These are phyloP conservation scores for Paecilomyces dactylethromorphus DNA, from an alignment of 2,329 filamentous ascomycete species.

Conservation along the genomic window DNA sequence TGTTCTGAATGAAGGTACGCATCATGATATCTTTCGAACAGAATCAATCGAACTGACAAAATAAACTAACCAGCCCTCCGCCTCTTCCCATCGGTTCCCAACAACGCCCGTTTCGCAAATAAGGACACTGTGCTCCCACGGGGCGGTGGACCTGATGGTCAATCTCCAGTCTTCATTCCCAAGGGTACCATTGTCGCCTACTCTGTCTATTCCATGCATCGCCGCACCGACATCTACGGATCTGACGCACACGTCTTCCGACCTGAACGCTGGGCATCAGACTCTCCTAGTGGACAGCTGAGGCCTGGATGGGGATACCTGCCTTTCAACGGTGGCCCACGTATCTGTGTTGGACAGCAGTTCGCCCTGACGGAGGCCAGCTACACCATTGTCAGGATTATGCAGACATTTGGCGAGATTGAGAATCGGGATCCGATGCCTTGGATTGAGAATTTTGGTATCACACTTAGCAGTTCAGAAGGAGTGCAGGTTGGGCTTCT, in stretches of 20 bases:
- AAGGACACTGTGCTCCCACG: conserved; percentile 5
- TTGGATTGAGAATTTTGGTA: too few relatives aligned
- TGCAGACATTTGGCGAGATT: conserved; percentile 14
- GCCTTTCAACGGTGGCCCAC: conserved; percentile 20
- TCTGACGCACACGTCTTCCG: conserved; percentile 30
- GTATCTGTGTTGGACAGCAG: conserved; percentile 21
- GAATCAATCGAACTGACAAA: neutral
- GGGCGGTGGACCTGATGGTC: conserved; percentile 17
- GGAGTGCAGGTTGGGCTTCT: too few relatives aligned
- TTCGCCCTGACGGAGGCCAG: conserved; percentile 17
- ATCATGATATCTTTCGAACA: too few relatives aligned
- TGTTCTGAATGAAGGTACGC: conserved; percentile 25
- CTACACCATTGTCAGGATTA: conserved; percentile 15
- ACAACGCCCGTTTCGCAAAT: conserved; percentile 40
- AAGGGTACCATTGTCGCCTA: conserved; percentile 63
- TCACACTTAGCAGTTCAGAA: too few relatives aligned
- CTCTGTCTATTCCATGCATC: conserved; percentile 66
- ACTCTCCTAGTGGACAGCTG: neutral
- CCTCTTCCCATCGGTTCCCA: conserved; percentile 50
- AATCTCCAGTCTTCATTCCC: conserved; percentile 56
- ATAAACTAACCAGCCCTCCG: conserved; percentile 25
- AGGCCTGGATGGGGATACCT: conserved; percentile 32
- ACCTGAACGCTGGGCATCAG: conserved; percentile 5
- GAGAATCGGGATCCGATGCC: conserved; percentile 1
- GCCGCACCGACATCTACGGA: conserved; percentile 49